Percentiles rank a stretch among this genome's conserved stretches.
These are phyloP conservation scores for Vigna hirtella DNA, from an alignment of 306 rosid genomes.

Conservation along the genomic window DNA sequence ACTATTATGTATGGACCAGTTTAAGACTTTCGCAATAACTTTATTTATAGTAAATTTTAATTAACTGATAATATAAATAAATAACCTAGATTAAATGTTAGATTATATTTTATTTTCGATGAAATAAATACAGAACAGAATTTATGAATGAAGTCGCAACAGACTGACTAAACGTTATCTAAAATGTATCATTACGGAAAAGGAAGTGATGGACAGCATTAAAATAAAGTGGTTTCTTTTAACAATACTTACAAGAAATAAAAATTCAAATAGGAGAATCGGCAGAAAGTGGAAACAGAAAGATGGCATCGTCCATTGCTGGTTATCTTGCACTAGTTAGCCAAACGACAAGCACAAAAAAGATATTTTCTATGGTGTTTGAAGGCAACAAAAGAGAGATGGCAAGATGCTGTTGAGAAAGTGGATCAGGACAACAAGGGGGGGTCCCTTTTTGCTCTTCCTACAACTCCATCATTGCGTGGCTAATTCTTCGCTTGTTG, in stretches of 20 bases:
- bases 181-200: neutral
- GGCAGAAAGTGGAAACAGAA: neutral
- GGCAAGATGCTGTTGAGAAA: conserved; percentile 2
- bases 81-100: neutral
- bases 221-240: conserved; percentile 4
- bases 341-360: conserved; percentile 17
- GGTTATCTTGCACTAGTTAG: neutral
- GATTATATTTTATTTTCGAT: neutral
- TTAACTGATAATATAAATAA: neutral
- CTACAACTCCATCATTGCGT: neutral
- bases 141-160: neutral
- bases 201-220: neutral
- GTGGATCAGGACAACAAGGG: neutral
- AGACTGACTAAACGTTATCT: neutral
- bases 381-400: conserved; percentile 15
- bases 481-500: neutral
- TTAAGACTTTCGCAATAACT: neutral
- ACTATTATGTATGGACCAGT: neutral
- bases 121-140: neutral
- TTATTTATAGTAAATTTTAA: neutral
- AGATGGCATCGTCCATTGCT: conserved; percentile 2
- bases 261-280: neutral
- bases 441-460: neutral
- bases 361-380: neutral
- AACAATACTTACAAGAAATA: neutral